Evolutionary conservation across 139 green algal species (phyloP).

Genomic region (Micromonas pusilla): DNA sequence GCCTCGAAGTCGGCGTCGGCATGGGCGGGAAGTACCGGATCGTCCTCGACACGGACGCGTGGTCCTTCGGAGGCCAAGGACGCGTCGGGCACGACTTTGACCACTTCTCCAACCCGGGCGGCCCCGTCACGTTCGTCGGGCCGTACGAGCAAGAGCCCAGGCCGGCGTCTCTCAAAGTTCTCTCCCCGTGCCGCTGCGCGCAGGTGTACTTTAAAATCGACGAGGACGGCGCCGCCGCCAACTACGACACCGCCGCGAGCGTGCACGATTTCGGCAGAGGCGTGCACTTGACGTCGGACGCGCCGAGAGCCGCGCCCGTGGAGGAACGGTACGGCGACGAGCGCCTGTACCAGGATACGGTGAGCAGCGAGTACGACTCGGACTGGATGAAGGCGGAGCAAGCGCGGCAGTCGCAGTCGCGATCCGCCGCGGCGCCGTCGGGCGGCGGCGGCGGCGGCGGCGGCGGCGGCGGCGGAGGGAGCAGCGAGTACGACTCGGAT

Average conservation of each 20-base stretch:
- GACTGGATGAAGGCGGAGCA: too few relatives aligned
- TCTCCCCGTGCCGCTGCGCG: background rate
- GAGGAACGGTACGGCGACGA: too few relatives aligned
- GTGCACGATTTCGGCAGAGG: too few relatives aligned
- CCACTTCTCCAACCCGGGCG: constrained; percentile 56
- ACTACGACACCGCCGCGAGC: background rate
- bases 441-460: too few relatives aligned
- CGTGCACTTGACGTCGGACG: too few relatives aligned
- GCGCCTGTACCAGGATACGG: too few relatives aligned
- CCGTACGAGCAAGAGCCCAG: constrained; percentile 15
- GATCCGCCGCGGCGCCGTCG: background rate
- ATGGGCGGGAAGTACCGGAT: constrained; percentile 74
- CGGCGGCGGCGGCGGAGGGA: too few relatives aligned
- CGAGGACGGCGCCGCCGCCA: background rate
- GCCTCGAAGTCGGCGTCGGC: constrained; percentile 60
- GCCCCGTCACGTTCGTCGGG: background rate
- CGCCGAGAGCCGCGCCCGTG: too few relatives aligned
- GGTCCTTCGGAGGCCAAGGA: constrained; percentile 67
- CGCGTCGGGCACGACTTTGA: constrained; percentile 54
- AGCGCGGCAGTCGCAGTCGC: background rate
- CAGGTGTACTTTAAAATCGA: constrained; percentile 25
- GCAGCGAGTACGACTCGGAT: too few relatives aligned
- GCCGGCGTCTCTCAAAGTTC: constrained; percentile 11
- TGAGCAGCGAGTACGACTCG: too few relatives aligned
- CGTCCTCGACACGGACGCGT: constrained; percentile 78